Evolutionary conservation across 495 filamentous ascomycete genomes (phyloP).

Genomic region (Penicillium salamii): DNA sequence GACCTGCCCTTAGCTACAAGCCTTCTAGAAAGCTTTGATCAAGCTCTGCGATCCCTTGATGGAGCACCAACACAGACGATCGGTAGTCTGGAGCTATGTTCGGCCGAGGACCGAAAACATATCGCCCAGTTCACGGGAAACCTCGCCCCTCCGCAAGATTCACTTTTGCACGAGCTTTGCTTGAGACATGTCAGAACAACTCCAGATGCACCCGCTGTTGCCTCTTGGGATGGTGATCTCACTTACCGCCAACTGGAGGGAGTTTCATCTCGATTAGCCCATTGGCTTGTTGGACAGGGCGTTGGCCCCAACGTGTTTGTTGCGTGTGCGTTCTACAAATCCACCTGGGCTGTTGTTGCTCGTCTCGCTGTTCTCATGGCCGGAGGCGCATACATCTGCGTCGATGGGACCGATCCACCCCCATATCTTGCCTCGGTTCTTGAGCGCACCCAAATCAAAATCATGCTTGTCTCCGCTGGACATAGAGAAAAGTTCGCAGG

Average conservation of each 20-base stretch:
- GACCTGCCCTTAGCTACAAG: slow-evolving; percentile 12
- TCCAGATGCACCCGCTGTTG: slow-evolving; percentile 17
- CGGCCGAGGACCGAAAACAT: slow-evolving; percentile 3
- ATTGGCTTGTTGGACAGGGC: slow-evolving; percentile 21
- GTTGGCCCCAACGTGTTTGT: slow-evolving; percentile 26
- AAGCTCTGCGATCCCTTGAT: slow-evolving; percentile 11
- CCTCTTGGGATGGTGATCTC: slow-evolving; percentile 32
- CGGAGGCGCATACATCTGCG: slow-evolving; percentile 47
- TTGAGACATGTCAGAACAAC: slow-evolving; percentile 8
- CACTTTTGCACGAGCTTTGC: slow-evolving; percentile 14
- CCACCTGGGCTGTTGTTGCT: slow-evolving; percentile 30
- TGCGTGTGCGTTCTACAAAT: slow-evolving; percentile 28
- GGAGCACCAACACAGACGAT: not conserved
- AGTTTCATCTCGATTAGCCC: slow-evolving; percentile 18
- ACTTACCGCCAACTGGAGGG: slow-evolving; percentile 31
- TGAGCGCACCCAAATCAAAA: slow-evolving; percentile 10
- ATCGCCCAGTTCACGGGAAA: slow-evolving; percentile 10
- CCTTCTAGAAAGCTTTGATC: slow-evolving; percentile 18
- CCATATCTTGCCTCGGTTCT: slow-evolving; percentile 17
- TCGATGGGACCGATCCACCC: slow-evolving; percentile 50
- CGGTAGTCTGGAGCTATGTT: slow-evolving; percentile 12
- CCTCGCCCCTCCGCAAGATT: slow-evolving; percentile 10
- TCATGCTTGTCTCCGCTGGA: slow-evolving; percentile 17
- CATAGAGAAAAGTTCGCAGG: slow-evolving; percentile 9
- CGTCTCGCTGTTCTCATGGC: slow-evolving; percentile 30